A percentile compares a stretch with the other conserved stretches of the same genome.
Evolutionary conservation across 805 yeast genomes (phyloP).

Genomic region (Candida ulmi): DNA sequence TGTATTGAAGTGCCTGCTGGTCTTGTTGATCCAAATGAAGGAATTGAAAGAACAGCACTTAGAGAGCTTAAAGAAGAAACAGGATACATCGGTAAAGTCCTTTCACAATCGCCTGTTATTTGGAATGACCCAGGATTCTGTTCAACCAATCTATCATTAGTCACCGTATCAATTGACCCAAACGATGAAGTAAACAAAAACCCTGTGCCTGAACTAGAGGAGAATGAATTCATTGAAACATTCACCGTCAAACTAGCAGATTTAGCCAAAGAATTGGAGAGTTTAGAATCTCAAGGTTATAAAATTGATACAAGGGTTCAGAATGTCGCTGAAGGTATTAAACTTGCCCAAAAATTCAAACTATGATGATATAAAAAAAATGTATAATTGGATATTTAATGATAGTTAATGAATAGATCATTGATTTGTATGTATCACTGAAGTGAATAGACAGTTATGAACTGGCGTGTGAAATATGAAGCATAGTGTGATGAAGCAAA

Average conservation of each 20-base stretch:
- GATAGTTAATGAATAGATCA: too few relatives aligned
- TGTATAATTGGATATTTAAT: neutral
- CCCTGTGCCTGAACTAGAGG: constrained; percentile 78
- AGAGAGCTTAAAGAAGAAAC: constrained; percentile 84
- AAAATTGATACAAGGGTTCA: constrained; percentile 83
- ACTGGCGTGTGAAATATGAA: too few relatives aligned
- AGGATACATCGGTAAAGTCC: constrained; percentile 73
- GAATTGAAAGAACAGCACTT: neutral
- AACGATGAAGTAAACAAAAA: constrained; percentile 54
- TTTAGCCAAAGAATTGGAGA: constrained; percentile 48
- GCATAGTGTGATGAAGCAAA: too few relatives aligned
- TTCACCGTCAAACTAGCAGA: constrained; percentile 61
- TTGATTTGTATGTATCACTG: too few relatives aligned
- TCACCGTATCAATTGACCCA: constrained; percentile 74
- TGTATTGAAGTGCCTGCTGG: constrained; percentile 97
- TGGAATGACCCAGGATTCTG: constrained; percentile 86
- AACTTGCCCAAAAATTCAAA: constrained; percentile 41
- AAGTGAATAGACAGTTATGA: too few relatives aligned
- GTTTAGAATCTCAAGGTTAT: constrained; percentile 59
- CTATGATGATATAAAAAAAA: constrained; percentile 4
- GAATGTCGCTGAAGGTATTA: constrained; percentile 78
- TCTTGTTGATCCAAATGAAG: constrained; percentile 63
- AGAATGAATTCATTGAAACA: constrained; percentile 88
- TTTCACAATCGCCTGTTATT: constrained; percentile 40
- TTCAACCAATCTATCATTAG: constrained; percentile 79